phyloP scores from a whole-genome alignment of 169 alveolate species.

The Perkinsus olseni region DNA sequence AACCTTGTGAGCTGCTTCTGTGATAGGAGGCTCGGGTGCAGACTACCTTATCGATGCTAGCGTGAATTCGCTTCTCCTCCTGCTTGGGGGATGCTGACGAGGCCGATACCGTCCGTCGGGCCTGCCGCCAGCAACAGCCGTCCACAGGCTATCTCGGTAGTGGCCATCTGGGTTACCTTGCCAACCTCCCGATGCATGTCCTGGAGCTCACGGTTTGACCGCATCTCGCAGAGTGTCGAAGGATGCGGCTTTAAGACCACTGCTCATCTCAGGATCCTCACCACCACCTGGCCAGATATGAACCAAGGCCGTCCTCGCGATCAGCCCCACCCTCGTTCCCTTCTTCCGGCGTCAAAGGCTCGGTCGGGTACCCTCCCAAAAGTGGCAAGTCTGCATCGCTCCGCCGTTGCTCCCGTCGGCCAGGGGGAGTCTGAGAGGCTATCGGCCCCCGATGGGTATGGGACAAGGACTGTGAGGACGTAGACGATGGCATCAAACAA shows the following conservation, averaged over 20 bases:
- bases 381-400: not conserved
- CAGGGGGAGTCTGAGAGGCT: not conserved
- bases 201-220: not conserved
- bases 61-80: not conserved
- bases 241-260: not conserved
- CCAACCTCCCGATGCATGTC: not conserved
- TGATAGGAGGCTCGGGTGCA: too few species aligned
- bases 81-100: not conserved
- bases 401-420: not conserved
- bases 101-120: not conserved
- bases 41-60: not conserved
- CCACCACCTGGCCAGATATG: not conserved
- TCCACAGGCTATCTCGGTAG: not conserved
- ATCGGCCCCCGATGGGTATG: not conserved
- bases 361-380: not conserved
- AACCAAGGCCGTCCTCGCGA: too few species aligned
- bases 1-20: not conserved
- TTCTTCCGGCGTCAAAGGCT: too few species aligned
- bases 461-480: not conserved
- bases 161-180: not conserved
- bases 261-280: not conserved
- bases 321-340: not conserved
- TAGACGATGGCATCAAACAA: not conserved
- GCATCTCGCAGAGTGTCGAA: not conserved
- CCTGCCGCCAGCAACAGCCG: not conserved